Evolutionary conservation across 371 early-diverging fungal genomes (phyloP).

Genomic region (Syncephalastrum monosporum): DNA sequence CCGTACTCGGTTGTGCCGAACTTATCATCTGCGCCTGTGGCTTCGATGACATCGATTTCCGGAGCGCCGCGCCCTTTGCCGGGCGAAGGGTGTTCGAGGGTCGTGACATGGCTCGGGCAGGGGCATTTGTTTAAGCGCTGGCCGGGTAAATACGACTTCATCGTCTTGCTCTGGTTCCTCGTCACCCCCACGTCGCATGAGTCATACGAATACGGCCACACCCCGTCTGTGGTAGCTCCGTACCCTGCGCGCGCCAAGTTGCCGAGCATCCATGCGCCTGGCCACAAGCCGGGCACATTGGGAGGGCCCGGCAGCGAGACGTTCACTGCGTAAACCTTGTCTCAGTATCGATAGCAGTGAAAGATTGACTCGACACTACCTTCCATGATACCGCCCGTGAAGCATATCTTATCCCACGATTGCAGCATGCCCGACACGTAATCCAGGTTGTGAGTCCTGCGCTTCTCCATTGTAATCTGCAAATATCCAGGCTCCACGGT

Average conservation of each 20-base stretch:
- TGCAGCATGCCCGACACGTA: conserved; percentile 59
- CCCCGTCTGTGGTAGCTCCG: conserved; percentile 56
- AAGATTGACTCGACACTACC: conserved; percentile 14
- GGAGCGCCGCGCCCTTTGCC: conserved; percentile 59
- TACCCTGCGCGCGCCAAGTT: conserved; percentile 60
- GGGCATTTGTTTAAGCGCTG: conserved; percentile 55
- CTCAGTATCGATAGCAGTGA: neutral
- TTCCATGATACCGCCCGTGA: conserved; percentile 59
- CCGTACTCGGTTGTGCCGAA: conserved; percentile 10
- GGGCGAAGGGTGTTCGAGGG: conserved; percentile 48
- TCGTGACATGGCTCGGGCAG: conserved; percentile 24
- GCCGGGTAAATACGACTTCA: conserved; percentile 24
- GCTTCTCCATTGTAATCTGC: conserved; percentile 41
- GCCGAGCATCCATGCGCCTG: conserved; percentile 58
- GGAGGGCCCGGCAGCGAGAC: conserved; percentile 53
- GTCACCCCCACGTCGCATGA: conserved; percentile 50
- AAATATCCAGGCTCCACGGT: conserved; percentile 45
- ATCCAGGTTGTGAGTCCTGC: conserved; percentile 33
- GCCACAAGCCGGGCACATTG: conserved; percentile 52
- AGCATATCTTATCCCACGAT: conserved; percentile 64
- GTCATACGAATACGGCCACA: conserved; percentile 59
- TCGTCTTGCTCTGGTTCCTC: conserved; percentile 33
- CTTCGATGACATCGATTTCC: conserved; percentile 57
- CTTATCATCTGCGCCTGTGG: conserved; percentile 25
- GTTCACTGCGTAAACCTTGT: conserved; percentile 19